phyloP scores from a whole-genome alignment of 73 alveolate species.

The Strombidium stylifer region DNA sequence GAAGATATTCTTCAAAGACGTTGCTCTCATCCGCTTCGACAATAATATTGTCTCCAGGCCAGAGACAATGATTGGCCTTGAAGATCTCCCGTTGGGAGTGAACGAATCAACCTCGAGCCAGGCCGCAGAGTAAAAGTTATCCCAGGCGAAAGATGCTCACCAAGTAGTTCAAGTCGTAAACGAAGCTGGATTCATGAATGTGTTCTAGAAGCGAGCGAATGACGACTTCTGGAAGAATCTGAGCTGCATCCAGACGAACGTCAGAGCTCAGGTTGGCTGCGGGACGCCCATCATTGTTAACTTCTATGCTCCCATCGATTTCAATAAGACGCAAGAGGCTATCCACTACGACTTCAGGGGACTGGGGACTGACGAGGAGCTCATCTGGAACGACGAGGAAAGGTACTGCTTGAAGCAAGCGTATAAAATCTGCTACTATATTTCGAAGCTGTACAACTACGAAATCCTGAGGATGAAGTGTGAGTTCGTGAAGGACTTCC shows the following conservation, averaged over 20 bases:
- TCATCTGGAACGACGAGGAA: constrained; percentile 25
- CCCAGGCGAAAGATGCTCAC: too few species aligned
- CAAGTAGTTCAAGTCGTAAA: constrained; percentile 49
- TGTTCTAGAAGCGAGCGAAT: constrained; percentile 43
- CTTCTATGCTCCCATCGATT: constrained; percentile 28
- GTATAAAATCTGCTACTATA: constrained; percentile 39
- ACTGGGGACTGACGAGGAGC: constrained; percentile 1
- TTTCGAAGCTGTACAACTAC: constrained; percentile 37
- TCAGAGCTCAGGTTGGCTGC: constrained; percentile 33
- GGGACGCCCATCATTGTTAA: constrained; percentile 33
- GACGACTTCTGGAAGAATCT: constrained; percentile 58
- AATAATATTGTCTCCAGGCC: too few species aligned
- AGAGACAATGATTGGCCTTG: too few species aligned
- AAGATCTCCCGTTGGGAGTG: too few species aligned
- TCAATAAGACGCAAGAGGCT: neutral
- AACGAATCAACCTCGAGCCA: too few species aligned
- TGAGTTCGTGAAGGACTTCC: constrained; percentile 50
- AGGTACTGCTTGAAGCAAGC: constrained; percentile 12
- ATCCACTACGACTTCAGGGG: neutral
- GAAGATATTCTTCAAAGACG: constrained; percentile 49
- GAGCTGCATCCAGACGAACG: constrained; percentile 46
- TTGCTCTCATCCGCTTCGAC: constrained; percentile 47
- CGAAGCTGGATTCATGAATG: constrained; percentile 41
- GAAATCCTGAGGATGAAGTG: constrained; percentile 43
- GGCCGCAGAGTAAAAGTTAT: too few species aligned